Evolutionary conservation across 441 rosid genomes (phyloP).

Genomic region (Hypseocharis bilobata): DNA sequence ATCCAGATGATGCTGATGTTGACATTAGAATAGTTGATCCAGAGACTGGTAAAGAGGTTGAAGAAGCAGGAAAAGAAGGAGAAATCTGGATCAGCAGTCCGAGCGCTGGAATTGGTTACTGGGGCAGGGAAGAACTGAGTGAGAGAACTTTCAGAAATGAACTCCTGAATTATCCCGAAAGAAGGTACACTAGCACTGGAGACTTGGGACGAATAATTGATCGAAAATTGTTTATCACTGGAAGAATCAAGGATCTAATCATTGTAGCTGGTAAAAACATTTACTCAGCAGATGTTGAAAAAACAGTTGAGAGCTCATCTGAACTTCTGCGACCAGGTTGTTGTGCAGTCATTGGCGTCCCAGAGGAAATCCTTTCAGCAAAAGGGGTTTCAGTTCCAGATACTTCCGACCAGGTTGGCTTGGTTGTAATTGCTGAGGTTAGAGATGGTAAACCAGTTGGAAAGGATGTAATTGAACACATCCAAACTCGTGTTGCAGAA

Average conservation of each 20-base stretch:
- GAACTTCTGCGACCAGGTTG: conserved; percentile 61
- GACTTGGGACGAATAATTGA: conserved; percentile 57
- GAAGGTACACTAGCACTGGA: conserved; percentile 51
- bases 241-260: conserved; percentile 71
- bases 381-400: conserved; percentile 54
- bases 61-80: conserved; percentile 50
- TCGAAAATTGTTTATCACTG: conserved; percentile 55
- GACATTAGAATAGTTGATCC: conserved; percentile 50
- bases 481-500: conserved; percentile 41
- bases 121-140: conserved; percentile 55
- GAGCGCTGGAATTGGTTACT: conserved; percentile 58
- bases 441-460: conserved; percentile 43
- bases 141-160: conserved; percentile 43
- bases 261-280: conserved; percentile 64
- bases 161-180: conserved; percentile 33
- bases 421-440: conserved; percentile 64
- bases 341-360: conserved; percentile 63
- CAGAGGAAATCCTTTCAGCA: conserved; percentile 47
- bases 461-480: conserved; percentile 33
- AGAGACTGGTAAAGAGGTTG: conserved; percentile 36
- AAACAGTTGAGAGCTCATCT: conserved; percentile 55
- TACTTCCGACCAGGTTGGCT: conserved; percentile 51
- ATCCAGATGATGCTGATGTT: conserved; percentile 32
- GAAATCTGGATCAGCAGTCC: conserved; percentile 67
- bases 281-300: conserved; percentile 61